Conservation (phyloP, 2,329 filamentous ascomycete genomes). For the Talaromyces islandicus region DNA sequence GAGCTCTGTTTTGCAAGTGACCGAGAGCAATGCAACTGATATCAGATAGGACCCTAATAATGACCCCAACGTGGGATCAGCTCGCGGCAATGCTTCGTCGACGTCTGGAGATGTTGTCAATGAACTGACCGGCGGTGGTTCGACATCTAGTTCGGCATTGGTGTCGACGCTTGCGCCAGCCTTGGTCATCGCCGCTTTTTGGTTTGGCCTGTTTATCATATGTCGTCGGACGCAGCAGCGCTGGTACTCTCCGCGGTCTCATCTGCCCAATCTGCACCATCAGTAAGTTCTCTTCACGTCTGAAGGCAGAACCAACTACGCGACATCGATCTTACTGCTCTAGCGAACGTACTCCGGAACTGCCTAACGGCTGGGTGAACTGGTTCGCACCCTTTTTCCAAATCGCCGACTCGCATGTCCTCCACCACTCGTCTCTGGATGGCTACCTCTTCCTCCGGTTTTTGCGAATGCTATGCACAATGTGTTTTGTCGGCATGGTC, state of each 20-base stretch:
- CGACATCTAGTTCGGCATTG: conserved; percentile 47
- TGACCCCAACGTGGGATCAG: conserved; percentile 38
- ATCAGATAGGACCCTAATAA: conserved; percentile 28
- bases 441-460: conserved; percentile 89
- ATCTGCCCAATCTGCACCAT: conserved; percentile 36
- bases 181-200: conserved; percentile 38
- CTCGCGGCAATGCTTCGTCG: conserved; percentile 33
- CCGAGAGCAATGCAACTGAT: neutral
- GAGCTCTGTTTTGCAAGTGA: neutral
- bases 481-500: conserved; percentile 73
- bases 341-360: conserved; percentile 44
- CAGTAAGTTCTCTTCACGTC: conserved; percentile 22
- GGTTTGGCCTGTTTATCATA: conserved; percentile 41
- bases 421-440: conserved; percentile 86
- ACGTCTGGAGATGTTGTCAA: conserved; percentile 25
- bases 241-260: conserved; percentile 41
- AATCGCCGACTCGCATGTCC: conserved; percentile 67
- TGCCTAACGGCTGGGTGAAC: conserved; percentile 44
- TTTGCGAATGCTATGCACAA: conserved; percentile 68
- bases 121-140: conserved; percentile 21
- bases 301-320: neutral
- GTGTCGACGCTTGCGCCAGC: conserved; percentile 45
- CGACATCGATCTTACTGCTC: neutral
- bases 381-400: conserved; percentile 50
- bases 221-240: conserved; percentile 40